A percentile compares a stretch with the other conserved stretches of the same genome.
phyloP scores from a whole-genome alignment of 257 asterid species.

The Solanum raphanifolium region DNA sequence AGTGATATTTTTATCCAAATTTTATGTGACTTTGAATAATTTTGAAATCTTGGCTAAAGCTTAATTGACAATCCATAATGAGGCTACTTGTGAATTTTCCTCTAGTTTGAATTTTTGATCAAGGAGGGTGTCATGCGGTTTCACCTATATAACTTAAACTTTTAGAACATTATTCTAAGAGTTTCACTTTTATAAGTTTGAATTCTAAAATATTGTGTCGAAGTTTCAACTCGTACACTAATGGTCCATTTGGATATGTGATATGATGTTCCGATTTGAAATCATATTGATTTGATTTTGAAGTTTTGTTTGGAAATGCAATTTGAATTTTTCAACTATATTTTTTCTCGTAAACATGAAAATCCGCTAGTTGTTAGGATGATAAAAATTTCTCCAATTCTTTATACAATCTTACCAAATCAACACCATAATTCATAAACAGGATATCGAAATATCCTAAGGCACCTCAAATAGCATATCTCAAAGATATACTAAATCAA shows the following conservation, averaged over 20 bases:
- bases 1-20: background rate
- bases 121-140: background rate
- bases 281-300: background rate
- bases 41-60: background rate
- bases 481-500: background rate
- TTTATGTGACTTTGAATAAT: background rate
- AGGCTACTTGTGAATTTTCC: background rate
- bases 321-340: rapidly evolving
- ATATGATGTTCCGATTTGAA: background rate
- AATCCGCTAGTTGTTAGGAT: background rate
- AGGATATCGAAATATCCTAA: background rate
- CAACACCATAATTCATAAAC: background rate
- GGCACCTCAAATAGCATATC: background rate
- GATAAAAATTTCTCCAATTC: background rate
- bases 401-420: background rate
- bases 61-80: background rate
- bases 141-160: too few species aligned
- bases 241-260: background rate
- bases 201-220: background rate
- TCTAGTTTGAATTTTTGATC: background rate
- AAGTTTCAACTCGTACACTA: background rate
- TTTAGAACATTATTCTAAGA: background rate
- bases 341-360: background rate
- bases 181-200: background rate
- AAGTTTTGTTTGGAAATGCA: background rate